phyloP scores from a whole-genome alignment of 208 protist species.

The Balamuthia mandrillaris region DNA sequence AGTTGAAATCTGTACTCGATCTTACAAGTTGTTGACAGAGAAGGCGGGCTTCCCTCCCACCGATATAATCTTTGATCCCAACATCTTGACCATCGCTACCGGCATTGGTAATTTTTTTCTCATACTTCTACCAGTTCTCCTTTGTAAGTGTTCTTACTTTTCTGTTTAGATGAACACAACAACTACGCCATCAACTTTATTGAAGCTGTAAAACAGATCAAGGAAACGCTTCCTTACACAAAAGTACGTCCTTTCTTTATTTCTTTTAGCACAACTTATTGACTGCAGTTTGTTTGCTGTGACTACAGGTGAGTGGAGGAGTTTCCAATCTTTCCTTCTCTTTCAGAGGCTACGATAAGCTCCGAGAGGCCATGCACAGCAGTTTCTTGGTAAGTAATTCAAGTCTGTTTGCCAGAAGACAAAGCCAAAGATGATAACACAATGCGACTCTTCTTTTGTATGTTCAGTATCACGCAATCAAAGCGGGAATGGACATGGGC shows the following conservation, averaged over 20 bases:
- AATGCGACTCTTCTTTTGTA: too few species aligned
- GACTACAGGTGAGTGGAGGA: slow-evolving; percentile 79
- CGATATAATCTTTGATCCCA: slow-evolving; percentile 96
- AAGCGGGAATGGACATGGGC: slow-evolving; percentile 91
- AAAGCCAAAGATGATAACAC: too few species aligned
- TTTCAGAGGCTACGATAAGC: slow-evolving; percentile 80
- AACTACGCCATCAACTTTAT: slow-evolving; percentile 93
- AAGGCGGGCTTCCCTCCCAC: slow-evolving; percentile 79
- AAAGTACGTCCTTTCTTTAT: slow-evolving; percentile 55
- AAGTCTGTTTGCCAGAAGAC: too few species aligned
- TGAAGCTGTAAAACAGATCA: slow-evolving; percentile 82
- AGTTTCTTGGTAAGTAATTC: slow-evolving; percentile 87
- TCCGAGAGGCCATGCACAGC: slow-evolving; percentile 71
- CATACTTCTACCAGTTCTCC: neutral
- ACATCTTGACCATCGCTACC: slow-evolving; percentile 94
- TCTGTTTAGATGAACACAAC: slow-evolving; percentile 86
- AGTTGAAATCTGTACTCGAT: slow-evolving; percentile 87
- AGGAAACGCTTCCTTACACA: slow-evolving; percentile 72
- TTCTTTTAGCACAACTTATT: neutral
- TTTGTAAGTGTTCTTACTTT: neutral
- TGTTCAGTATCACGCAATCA: slow-evolving; percentile 54
- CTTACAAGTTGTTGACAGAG: slow-evolving; percentile 83
- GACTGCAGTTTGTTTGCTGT: neutral
- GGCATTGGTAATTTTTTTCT: slow-evolving; percentile 71
- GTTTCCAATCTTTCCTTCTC: slow-evolving; percentile 95